These are phyloP conservation scores for Lentinula lateritia DNA, from an alignment of 768 basidiomycete species.

Conservation along the genomic window DNA sequence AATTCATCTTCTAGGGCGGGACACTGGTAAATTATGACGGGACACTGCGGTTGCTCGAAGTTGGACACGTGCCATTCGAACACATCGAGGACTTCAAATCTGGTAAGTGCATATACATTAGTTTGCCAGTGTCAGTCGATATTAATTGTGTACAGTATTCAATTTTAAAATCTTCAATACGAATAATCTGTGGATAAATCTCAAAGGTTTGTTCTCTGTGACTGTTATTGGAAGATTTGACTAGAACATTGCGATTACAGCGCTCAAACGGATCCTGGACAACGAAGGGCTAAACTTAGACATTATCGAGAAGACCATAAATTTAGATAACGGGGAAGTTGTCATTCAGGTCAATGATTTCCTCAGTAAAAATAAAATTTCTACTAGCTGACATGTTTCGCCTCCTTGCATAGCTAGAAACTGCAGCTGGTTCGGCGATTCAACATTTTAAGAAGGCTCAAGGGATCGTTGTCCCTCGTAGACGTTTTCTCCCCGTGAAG, in stretches of 20 bases:
- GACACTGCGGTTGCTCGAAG: constrained; percentile 81
- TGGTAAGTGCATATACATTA: constrained; percentile 24
- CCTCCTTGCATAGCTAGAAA: constrained; percentile 45
- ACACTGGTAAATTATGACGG: constrained; percentile 91
- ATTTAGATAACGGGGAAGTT: constrained; percentile 77
- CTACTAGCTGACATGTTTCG: not conserved
- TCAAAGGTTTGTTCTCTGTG: constrained; percentile 38
- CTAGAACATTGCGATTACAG: not conserved
- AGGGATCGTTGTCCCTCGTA: constrained; percentile 92
- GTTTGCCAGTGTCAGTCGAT: not conserved
- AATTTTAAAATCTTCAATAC: constrained; percentile 96
- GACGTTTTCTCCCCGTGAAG: constrained; percentile 90
- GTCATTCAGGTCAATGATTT: constrained; percentile 59
- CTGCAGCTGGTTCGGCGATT: constrained; percentile 83
- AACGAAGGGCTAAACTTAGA: constrained; percentile 83
- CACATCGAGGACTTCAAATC: constrained; percentile 95
- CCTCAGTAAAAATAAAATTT: not conserved
- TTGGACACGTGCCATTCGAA: constrained; percentile 90
- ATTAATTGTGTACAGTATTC: constrained; percentile 36
- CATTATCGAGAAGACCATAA: constrained; percentile 91
- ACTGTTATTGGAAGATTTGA: not conserved
- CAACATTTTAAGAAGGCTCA: constrained; percentile 90
- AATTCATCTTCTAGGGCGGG: constrained; percentile 34
- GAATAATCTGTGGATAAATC: constrained; percentile 76
- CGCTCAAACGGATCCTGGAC: constrained; percentile 88